Evolutionary conservation across 176 grass and related monocot genomes (phyloP), one percentile per base, ranked within the genome.

Genomic region (Triticum monococcum): DNA sequence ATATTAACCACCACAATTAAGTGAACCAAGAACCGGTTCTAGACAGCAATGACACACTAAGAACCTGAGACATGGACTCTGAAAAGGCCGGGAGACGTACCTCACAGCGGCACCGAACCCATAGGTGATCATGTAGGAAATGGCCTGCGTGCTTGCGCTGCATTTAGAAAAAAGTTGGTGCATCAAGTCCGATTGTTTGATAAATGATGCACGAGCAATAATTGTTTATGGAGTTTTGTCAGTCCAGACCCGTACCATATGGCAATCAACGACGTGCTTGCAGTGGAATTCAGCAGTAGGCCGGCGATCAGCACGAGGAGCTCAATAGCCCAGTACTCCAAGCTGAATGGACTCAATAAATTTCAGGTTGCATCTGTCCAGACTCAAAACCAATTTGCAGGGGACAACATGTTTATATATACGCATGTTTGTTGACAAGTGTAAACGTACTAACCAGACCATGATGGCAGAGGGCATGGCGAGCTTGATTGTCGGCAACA

Each of bases 241-340:
- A 3, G 3, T 7, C 9, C 9, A 43, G 40, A 11, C 40, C 40
- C 40, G 3, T 92, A 98, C 96, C 96, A 98, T 88, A 98, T 98
- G 72, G 93, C 93, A 48, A 98, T 86, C 82, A 98, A 66, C 70
- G 93, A 98, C 33, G 96, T 98, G 87, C 88, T 98, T 56, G 89
- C 76, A 8, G 89, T 94, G 17, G 96, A 95, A 63, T 95, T 89
- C 9, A 91, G 96, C 22, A 95, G 86, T 65, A 98, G 25, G 17
- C 96, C 96, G 9, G 93, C 96, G 35, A 98, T 75, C 23, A 98
- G 56, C 62, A 98, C 93, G 78, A 98, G 68, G 37, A 98, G 91
- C 62, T 98, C 96, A 33, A 95, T 93, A 36, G 96, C 96, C 89
- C 96, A 98, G 35, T 88, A 93, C 84, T 98, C 96, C 46, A 98